Base-by-base conservation (phyloP, 768 basidiomycete species). In the Piloderma croceum region DNA sequence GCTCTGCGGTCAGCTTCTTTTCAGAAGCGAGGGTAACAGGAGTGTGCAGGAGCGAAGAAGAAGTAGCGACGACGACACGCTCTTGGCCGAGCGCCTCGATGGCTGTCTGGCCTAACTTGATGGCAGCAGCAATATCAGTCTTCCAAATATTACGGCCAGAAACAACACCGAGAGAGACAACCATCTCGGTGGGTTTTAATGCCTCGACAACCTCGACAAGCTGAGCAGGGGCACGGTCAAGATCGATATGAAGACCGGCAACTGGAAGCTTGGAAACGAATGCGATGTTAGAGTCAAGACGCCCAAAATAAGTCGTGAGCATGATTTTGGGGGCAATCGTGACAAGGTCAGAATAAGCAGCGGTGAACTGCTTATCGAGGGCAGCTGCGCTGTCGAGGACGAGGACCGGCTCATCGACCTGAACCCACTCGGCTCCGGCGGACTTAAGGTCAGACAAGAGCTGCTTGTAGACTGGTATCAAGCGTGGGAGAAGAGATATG, bases 91-190 rank as follows among this genome's bases (percentile, higher is more conserved):
- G 83, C 31, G 70, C 72, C 39, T 81, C 79, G 53, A 96, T 70
- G 34, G 90, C 92, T 63, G 82, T 85, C 70, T 93, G 83, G 41
- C 77, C 89, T 34, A 78, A 67, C 61, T 83, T 82, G 67, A 92
- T 76, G 43, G 90, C 83, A 40, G 79, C 81, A 48, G 74, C 70
- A 54, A 98, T 83, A 68, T 98, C 93, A 47, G 80, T 84, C 81
- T 98, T 99, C 96, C 96, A 99, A 72, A 99, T 90, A 76, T 97
- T 97, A 61, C 96, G 91, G 40, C 96, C 96, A 33, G 96, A 98
- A 49, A 99, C 88, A 46, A 97, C 63, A 67, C 96, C 96, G 47
- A 98, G 82, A 29, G 96, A 98, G 38, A 99, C 77, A 48, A 83
- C 58, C 47, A 91, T 75, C 56, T 64, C 67, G 50, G 90, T 93